phyloP scores from a whole-genome alignment of 345 rosid genomes.

The Salix udensis region DNA sequence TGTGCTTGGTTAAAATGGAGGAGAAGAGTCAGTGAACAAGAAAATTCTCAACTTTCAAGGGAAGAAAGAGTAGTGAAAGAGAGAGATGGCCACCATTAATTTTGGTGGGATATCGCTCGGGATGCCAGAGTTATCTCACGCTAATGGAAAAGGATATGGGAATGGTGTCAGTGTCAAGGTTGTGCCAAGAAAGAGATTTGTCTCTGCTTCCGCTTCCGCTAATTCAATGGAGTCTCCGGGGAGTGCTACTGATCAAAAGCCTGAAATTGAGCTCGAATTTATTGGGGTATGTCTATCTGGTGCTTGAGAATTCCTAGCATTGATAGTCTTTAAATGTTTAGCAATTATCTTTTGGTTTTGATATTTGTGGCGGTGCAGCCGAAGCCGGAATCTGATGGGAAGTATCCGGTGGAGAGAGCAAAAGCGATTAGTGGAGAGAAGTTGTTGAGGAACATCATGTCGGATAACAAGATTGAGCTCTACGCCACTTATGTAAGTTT shows the following conservation, averaged over 20 bases:
- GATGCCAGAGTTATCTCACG: conserved; percentile 20
- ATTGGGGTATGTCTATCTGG: conserved; percentile 44
- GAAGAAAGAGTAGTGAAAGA: not conserved
- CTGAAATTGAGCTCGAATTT: conserved; percentile 76
- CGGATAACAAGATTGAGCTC: conserved; percentile 72
- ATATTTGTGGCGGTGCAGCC: conserved; percentile 45
- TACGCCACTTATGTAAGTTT: conserved; percentile 78
- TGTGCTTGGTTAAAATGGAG: not conserved
- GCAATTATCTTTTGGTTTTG: not conserved
- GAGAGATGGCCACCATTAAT: conserved; percentile 42
- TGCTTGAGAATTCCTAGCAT: not conserved
- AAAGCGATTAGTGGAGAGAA: conserved; percentile 73
- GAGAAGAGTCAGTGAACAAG: not conserved
- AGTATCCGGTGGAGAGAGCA: conserved; percentile 56
- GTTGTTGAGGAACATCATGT: conserved; percentile 74
- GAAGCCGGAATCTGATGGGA: conserved; percentile 57
- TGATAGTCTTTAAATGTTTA: no score
- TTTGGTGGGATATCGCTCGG: conserved; percentile 16
- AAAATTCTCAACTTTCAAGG: not conserved
- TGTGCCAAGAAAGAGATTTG: conserved; percentile 11
- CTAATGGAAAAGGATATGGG: not conserved
- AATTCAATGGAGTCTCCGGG: conserved; percentile 33
- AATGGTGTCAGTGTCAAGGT: conserved; percentile 3
- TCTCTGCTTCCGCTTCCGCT: conserved; percentile 24
- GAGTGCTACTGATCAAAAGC: conserved; percentile 28